These are phyloP conservation scores for Pedinophyceae sp. DNA, from an alignment of 139 green algal genomes.

Conservation along the genomic window DNA sequence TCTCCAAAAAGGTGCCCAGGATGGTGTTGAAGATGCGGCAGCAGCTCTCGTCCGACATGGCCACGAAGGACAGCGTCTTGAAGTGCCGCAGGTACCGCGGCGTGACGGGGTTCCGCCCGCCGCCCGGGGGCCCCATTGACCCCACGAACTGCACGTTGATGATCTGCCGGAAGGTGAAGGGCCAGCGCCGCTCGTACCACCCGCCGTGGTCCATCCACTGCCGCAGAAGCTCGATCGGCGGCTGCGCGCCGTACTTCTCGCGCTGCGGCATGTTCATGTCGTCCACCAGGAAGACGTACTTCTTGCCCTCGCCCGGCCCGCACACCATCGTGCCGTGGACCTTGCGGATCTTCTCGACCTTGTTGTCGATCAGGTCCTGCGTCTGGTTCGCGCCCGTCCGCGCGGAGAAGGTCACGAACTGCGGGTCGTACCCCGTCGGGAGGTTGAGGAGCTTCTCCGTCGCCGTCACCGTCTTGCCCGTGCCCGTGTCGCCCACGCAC, in stretches of 20 bases:
- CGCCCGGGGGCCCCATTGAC: conserved; percentile 23
- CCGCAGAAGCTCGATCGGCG: conserved; percentile 27
- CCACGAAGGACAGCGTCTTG: conserved; percentile 38
- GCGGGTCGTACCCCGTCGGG: conserved; percentile 30
- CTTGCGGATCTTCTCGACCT: conserved; percentile 30
- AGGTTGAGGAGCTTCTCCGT: conserved; percentile 50
- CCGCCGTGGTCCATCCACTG: conserved; percentile 35
- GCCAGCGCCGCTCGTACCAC: conserved; percentile 24
- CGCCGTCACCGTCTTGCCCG: conserved; percentile 61
- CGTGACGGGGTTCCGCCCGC: conserved; percentile 24
- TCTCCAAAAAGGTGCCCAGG: conserved; percentile 29
- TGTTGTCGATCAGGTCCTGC: conserved; percentile 40
- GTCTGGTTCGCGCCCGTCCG: conserved; percentile 62
- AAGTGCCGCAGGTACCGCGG: conserved; percentile 25
- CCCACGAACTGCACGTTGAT: conserved; percentile 45
- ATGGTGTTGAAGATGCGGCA: conserved; percentile 53
- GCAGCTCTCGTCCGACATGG: conserved; percentile 38
- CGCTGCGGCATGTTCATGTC: conserved; percentile 31
- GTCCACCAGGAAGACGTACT: conserved; percentile 21
- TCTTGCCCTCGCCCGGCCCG: conserved; percentile 18
- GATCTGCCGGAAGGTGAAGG: conserved; percentile 37
- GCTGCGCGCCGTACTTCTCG: conserved; percentile 34
- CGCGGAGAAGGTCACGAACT: conserved; percentile 66
- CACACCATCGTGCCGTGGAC: conserved; percentile 11
- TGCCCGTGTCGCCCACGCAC: conserved; percentile 68